Evolutionary conservation across 2,329 filamentous ascomycete species (phyloP), one percentile per base, ranked within the genome.

Genomic region (Aspergillus ustus): DNA sequence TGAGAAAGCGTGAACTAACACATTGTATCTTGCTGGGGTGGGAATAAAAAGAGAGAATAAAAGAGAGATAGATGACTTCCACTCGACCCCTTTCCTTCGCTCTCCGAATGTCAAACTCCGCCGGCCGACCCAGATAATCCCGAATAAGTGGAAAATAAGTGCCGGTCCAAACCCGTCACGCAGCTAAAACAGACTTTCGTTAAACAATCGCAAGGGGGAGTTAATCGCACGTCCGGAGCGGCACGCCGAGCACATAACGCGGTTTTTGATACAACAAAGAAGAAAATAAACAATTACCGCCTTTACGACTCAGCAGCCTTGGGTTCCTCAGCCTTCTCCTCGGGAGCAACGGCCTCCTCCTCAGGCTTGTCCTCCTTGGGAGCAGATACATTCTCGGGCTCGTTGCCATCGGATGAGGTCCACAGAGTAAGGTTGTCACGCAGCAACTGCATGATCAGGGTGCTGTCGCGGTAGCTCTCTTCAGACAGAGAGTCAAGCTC

Each of bases 391-490:
- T 80, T 81, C 62, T 83, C 80, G 67, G 83, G 71, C 78, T 84
- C 94, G 73, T 85, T 89, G 73, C 87, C 91, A 78, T 97, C 93
- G 63, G 93, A 96, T 71, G 93, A 97, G 72, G 93, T 97, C 93
- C 93, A 97, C 81, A 97, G 90, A 70, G 93, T 97, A 68, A 98
- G 87, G 87, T 97, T 98, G 85, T 97, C 94, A 78, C 94, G 92
- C 80, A 98, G 90, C 66, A 98, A 87, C 87, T 98, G 94, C 94
- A 97, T 98, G 86, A 98, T 97, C 74, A 98, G 88, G 63, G 94
- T 98, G 88, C 93, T 97, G 84, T 98, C 94, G 77, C 93, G 92
- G 90, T 98, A 97, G 63, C 92, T 96, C 85, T 98, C 94, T 85
- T 97, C 94, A 63, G 92, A 96, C 69, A 98, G 87, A 55, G 93